These are phyloP conservation scores for Blepharisma undulans DNA, from an alignment of 169 alveolate species.

Conservation along the genomic window DNA sequence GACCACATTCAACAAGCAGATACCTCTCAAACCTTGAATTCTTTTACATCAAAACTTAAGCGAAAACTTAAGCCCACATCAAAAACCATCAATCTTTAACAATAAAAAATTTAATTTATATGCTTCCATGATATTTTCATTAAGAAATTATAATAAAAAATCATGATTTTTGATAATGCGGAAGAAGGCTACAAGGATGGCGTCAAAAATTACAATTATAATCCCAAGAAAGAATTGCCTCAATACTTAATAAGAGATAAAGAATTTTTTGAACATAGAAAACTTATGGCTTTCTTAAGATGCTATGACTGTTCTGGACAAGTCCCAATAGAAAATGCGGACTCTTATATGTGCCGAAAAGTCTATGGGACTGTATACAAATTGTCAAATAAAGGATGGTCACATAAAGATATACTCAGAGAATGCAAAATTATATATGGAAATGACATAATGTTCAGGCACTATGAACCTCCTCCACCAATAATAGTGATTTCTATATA, in stretches of 20 bases:
- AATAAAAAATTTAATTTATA: too few relatives aligned
- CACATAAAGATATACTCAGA: slow-evolving; percentile 24
- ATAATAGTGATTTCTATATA: not conserved
- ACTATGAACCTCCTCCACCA: slow-evolving; percentile 8
- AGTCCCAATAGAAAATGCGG: slow-evolving; percentile 6
- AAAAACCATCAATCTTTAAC: not conserved
- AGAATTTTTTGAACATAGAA: not conserved
- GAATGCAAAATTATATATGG: slow-evolving; percentile 42
- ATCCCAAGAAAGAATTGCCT: not conserved
- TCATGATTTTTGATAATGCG: not conserved
- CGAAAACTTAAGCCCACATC: not conserved
- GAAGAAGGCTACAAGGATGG: not conserved
- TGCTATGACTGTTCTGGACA: slow-evolving; percentile 34
- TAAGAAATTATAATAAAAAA: too few relatives aligned
- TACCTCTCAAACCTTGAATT: not conserved
- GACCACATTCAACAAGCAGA: not conserved
- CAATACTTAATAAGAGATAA: not conserved
- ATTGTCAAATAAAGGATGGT: slow-evolving; percentile 38
- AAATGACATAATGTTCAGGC: slow-evolving; percentile 17
- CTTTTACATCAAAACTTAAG: not conserved
- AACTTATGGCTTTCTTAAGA: slow-evolving; percentile 9
- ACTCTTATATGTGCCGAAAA: slow-evolving; percentile 34
- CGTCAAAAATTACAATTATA: not conserved
- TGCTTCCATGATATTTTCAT: too few relatives aligned
- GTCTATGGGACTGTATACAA: not conserved